These are phyloP conservation scores for Ceratocystis variospora DNA, from an alignment of 2,329 filamentous ascomycete species.

Conservation along the genomic window DNA sequence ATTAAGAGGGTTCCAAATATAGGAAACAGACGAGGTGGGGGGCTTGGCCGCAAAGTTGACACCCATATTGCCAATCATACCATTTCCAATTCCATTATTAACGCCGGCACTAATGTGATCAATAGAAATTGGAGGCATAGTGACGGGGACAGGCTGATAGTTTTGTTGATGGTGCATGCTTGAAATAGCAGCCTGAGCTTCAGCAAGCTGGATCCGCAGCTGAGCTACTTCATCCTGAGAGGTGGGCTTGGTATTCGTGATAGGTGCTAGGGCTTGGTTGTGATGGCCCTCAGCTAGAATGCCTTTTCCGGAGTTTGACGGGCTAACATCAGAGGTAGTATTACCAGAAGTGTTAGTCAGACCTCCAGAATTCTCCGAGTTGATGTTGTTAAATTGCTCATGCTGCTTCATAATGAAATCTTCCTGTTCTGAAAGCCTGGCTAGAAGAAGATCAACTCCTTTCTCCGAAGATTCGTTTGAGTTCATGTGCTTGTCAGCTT, in stretches of 20 bases:
- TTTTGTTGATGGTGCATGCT: conserved; percentile 18
- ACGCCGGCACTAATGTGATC: not conserved
- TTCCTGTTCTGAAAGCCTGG: conserved; percentile 58
- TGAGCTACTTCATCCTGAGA: conserved; percentile 48
- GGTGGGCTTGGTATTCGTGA: not conserved
- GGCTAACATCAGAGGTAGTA: not conserved
- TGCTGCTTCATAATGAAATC: conserved; percentile 43
- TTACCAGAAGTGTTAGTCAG: not conserved
- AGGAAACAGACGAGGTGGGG: not conserved
- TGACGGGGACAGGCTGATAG: conserved; percentile 18
- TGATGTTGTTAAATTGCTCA: conserved; percentile 33
- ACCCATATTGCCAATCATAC: not conserved
- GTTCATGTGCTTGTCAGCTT: conserved; percentile 1
- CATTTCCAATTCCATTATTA: not conserved
- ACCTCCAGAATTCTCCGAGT: conserved; percentile 25
- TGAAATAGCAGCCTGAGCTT: conserved; percentile 40
- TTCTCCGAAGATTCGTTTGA: conserved; percentile 7
- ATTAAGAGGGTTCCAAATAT: not conserved
- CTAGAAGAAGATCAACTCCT: conserved; percentile 34
- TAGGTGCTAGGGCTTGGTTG: not conserved
- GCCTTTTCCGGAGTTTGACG: not conserved
- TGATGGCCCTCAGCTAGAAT: not conserved
- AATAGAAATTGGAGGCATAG: not conserved
- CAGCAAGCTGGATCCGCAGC: conserved; percentile 54
- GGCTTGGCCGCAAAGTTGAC: not conserved